Base-by-base conservation (phyloP, 192 early-diverging fungal genomes). In the Coemansia sp. region DNA sequence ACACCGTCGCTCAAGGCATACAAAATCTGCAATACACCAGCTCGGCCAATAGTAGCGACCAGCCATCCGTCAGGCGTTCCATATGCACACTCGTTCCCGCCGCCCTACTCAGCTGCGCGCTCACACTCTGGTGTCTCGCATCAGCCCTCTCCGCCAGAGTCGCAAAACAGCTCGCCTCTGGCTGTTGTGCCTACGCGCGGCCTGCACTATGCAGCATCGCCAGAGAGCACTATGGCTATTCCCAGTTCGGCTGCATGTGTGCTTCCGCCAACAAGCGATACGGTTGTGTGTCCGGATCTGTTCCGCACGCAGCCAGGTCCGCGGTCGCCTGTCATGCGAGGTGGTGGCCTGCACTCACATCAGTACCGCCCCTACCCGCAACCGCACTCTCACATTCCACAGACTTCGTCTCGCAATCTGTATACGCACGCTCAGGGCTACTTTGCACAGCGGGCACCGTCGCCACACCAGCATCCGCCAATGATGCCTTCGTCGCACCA, bases 101-200 rank as follows among this genome's bases (percentile, higher is more conserved):
- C 70, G 55, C 75, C 71, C 40, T 37, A 73, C 31, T 78, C 71
- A 4, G 59, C 70, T 12, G 56, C 71, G 20, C 75, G 75, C 62
- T 65, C 66, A 25, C 70, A 62, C 59, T 46, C 59, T 12, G 51
- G 65, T 40, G 37, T 51, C 21, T 34, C 50, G 15, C 74, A 68
- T 20, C 65, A 64, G n/a, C 62, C 62, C 25, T 72, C 76, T 15
- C 71, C 76, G 31, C 76, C 76, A 5, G 52, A 53, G 52, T 70
- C 67, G 4, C 63, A 73, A 21, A 34, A 73, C 23, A 73, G 40
- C 76, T 67, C 71, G 47, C 71, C 76, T 4, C 57, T 38, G 4
- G 50, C 55, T 9, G 25, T 64, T 15, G 46, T 26, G 17, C 44
- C 70, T 1, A 46, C 64, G n/a, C 62, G 66, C 11, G 54, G n/a